Evolutionary conservation across 768 basidiomycete genomes (phyloP).

Genomic region (Psilocybe tampanensis): DNA sequence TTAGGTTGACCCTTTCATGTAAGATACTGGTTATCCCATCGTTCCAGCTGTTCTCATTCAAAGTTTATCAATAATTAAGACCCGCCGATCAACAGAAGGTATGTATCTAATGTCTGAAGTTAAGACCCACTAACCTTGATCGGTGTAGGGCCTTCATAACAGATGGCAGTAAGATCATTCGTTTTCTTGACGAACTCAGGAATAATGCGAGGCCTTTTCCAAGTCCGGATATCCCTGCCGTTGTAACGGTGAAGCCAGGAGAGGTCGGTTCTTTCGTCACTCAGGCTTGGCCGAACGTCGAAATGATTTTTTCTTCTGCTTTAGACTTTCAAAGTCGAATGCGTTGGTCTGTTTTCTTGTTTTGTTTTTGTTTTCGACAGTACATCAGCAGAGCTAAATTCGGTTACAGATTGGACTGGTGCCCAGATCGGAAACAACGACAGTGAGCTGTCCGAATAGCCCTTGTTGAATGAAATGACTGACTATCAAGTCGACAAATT

Average conservation of each 20-base stretch:
- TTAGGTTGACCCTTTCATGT: conserved; percentile 75
- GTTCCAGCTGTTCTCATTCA: neutral
- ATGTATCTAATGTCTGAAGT: conserved; percentile 1
- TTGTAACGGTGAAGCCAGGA: conserved; percentile 64
- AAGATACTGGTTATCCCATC: conserved; percentile 22
- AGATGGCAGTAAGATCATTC: conserved; percentile 66
- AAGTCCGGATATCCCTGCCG: conserved; percentile 67
- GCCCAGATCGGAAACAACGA: conserved; percentile 81
- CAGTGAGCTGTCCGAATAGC: conserved; percentile 44
- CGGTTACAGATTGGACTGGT: conserved; percentile 70
- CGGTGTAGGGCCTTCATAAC: conserved; percentile 62
- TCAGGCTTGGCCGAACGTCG: neutral
- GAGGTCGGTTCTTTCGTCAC: conserved; percentile 34
- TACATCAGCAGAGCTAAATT: neutral
- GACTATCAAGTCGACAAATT: neutral
- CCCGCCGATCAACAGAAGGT: conserved; percentile 65
- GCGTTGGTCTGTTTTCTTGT: conserved; percentile 48
- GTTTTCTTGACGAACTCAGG: neutral
- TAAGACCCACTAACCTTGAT: neutral
- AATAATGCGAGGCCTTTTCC: neutral
- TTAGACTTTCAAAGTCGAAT: conserved; percentile 76
- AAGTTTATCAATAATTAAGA: conserved; percentile 18
- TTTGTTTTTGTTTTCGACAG: neutral
- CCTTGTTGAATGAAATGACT: neutral
- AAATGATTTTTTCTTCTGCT: neutral